Evolutionary conservation across 345 rosid genomes (phyloP), one percentile per base, ranked within the genome.

Genomic region (Gossypium bickii): DNA sequence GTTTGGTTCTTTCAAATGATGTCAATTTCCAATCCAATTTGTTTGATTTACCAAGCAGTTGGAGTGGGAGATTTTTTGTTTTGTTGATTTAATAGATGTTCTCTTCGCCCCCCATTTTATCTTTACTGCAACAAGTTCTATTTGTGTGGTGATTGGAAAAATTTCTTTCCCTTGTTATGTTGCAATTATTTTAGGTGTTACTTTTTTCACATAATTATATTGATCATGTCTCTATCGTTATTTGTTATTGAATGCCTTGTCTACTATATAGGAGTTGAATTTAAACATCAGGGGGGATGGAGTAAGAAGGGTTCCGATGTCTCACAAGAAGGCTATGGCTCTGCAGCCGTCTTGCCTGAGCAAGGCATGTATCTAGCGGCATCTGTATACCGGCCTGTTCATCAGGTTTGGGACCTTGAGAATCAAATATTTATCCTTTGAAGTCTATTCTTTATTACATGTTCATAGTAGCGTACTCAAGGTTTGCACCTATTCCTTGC

Each of bases 351-450:
- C 80, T 87, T 93, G 83, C 98, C 98, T 80, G 98, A 95, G 86
- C 99, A 90, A 85, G 99, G 99, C 82, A 89, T 95, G 81, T 95
- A 95, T 85, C 89, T 95, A 58, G 97, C 94, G 18, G 99, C 99
- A 71, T 91, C 98, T 72, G 74, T 93, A 70, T 93, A 95, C 81
- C 90, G 99, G 55, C 98, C 98, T 77, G 97, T 95, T 72, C 89
- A 91, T 78, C 89, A 91, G 99, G 99, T 95, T 82, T 78, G 85
- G 72, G 63, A 67, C 65, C 44, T 16, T 29, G 45, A 61, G 58
- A 60, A n/a, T 76, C 47, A 16, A 56, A 45, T 27, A 63, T 56
- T 52, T 66, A 38, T 75, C 49, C 11, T 74, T 58, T 20, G 43
- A 65, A 44, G 34, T 38, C 47, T 57, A 43, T n/a, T 70, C 51